phyloP scores from a whole-genome alignment of 108 stramenopile genomes.

The Cyclotella atomus region DNA sequence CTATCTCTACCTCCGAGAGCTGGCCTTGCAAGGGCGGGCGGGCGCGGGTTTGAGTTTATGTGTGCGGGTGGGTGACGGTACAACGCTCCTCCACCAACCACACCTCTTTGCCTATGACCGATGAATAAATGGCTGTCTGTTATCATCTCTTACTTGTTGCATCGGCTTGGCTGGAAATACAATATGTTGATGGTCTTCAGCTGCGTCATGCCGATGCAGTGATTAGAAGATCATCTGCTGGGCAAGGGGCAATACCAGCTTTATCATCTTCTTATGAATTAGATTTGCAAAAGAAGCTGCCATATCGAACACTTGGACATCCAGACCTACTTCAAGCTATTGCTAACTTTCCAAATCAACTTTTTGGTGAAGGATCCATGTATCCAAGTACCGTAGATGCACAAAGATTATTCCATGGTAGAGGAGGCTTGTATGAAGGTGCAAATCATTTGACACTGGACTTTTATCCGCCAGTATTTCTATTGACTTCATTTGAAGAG shows the following conservation, averaged over 20 bases:
- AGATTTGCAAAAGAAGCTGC: no score
- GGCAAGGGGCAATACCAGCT: no score
- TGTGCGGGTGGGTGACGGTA: no score
- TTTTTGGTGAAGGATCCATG: not conserved
- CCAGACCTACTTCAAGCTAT: constrained; percentile 13
- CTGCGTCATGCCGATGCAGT: not conserved
- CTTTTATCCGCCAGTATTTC: constrained; percentile 46
- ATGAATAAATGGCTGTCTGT: not conserved
- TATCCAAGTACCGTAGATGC: constrained; percentile 1
- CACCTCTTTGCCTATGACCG: not conserved
- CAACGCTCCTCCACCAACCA: not conserved
- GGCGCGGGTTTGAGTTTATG: no score
- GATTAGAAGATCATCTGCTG: not conserved
- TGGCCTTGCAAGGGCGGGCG: no score
- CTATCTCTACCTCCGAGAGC: no score
- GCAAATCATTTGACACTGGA: constrained; percentile 51
- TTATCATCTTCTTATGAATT: no score
- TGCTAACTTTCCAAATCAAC: not conserved
- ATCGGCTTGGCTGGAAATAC: not conserved
- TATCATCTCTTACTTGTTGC: not conserved
- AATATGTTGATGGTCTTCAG: not conserved
- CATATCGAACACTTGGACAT: not conserved
- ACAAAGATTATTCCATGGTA: constrained; percentile 46
- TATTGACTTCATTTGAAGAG: constrained; percentile 38
- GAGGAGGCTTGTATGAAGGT: constrained; percentile 41